Conservation (phyloP, 345 rosid genomes). For the Conringia planisiliqua region DNA sequence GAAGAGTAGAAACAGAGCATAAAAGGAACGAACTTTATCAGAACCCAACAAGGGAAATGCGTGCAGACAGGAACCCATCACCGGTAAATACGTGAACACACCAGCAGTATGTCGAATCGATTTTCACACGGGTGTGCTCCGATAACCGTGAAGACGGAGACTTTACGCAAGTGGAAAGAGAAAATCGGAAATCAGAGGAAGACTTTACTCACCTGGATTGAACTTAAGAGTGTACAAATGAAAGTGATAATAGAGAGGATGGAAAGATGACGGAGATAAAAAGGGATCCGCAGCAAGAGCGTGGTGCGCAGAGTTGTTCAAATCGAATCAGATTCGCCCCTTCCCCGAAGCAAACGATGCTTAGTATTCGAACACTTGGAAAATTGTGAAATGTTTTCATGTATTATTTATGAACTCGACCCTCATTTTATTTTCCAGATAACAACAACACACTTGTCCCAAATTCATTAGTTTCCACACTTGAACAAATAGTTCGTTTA, state of each 20-base stretch:
- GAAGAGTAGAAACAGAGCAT: not conserved
- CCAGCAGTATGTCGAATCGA: not conserved
- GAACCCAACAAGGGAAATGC: not conserved
- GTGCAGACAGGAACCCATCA: not conserved
- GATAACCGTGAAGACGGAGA: not conserved
- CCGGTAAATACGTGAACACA: not conserved
- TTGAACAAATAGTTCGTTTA: too few species aligned
- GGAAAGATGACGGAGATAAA: too few species aligned
- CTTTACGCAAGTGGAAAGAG: not conserved
- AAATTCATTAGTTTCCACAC: too few species aligned
- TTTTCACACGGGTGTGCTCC: not conserved
- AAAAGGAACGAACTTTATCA: constrained; percentile 4
- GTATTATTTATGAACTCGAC: not conserved
- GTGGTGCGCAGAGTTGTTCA: not conserved
- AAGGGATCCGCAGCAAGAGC: not conserved
- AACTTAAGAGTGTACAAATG: not conserved
- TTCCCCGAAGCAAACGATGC: not conserved
- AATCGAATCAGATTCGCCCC: constrained; percentile 22
- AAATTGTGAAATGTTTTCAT: too few species aligned
- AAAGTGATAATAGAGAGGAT: too few species aligned
- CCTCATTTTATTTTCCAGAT: too few species aligned
- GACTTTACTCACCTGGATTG: not conserved
- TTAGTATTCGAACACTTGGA: too few species aligned
- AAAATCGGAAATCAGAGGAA: too few species aligned
- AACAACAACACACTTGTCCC: too few species aligned